Evolutionary conservation across 73 alveolate species (phyloP), one percentile per base, ranked within the genome.

Genomic region (Blepharisma stoltei): DNA sequence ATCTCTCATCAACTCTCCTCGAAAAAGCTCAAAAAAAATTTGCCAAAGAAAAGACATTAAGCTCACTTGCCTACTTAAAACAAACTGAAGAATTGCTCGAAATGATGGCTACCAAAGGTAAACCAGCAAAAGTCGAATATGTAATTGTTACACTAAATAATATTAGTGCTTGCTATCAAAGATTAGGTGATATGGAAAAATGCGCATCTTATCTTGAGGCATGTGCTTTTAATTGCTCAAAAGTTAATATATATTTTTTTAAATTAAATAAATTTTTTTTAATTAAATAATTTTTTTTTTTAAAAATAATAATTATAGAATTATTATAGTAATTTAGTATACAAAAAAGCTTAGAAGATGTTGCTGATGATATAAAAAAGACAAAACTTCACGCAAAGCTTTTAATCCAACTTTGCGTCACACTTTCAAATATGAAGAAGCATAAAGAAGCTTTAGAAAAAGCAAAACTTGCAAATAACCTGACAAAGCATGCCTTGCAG

Each of bases 401-500:
- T n/a, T 38, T 60, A 3, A 60, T 60, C 38, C 73, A 60, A 5
- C 73, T 18, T 9, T n/a, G 46, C 49, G 73, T 60, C 14, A 38
- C 23, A 4, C 73, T 60, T 18, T 60, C 73, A 20, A 60, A 60
- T 25, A 8, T 60, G 23, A 60, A 60, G 23, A n/a, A 60, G 11
- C 73, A 60, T 38, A 18, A 14, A 60, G 73, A 60, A 60, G 73
- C 73, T 38, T 60, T 60, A 60, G 45, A 60, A 14, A 60, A 60
- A 25, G 37, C 73, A 0, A 60, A n/a, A 8, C 73, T 20, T 60
- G 73, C 73, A 8, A n/a, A 60, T 14, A 60, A 25, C 45, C 73
- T 60, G 0, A 18, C 73, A 14, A n/a, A 18, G 14, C 46, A 20
- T 14, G 73, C 73, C 2, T 25, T 60, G 2, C 38, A 38, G 4